Conservation (phyloP, 2,329 filamentous ascomycete genomes). For the Colletotrichum viniferum region DNA sequence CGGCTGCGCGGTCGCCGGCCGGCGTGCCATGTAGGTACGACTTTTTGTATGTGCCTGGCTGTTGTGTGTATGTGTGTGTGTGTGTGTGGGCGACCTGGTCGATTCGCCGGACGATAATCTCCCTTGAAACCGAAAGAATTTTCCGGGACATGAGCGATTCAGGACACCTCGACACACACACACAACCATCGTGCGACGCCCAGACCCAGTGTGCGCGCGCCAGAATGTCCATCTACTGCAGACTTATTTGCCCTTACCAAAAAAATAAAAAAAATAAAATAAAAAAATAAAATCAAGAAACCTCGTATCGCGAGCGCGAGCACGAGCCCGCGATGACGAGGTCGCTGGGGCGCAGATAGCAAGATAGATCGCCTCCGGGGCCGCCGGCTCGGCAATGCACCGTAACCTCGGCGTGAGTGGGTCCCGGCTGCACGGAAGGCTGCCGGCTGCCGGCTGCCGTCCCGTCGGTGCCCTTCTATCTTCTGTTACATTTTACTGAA, state of each 20-base stretch:
- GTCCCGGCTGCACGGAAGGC: background rate
- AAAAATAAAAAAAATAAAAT: too few relatives aligned
- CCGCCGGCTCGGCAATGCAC: background rate
- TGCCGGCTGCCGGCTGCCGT: background rate
- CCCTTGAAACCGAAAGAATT: constrained; percentile 19
- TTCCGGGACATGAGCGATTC: constrained; percentile 6
- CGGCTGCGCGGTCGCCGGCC: background rate
- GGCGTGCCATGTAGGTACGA: background rate
- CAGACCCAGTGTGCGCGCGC: background rate
- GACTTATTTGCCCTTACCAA: background rate
- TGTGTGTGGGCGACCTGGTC: background rate
- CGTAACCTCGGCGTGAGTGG: background rate
- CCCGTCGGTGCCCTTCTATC: background rate
- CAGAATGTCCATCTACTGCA: background rate
- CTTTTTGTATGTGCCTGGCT: background rate
- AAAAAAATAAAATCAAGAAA: background rate
- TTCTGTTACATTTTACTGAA: background rate
- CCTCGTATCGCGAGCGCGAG: background rate
- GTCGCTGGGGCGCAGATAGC: background rate
- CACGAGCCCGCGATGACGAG: background rate
- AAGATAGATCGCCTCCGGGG: background rate
- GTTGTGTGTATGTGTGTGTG: background rate
- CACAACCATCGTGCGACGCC: background rate
- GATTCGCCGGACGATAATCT: background rate
- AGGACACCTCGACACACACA: background rate